Evolutionary conservation across 768 basidiomycete genomes (phyloP), one percentile per base, ranked within the genome.

Genomic region (Suillus clintonianus): DNA sequence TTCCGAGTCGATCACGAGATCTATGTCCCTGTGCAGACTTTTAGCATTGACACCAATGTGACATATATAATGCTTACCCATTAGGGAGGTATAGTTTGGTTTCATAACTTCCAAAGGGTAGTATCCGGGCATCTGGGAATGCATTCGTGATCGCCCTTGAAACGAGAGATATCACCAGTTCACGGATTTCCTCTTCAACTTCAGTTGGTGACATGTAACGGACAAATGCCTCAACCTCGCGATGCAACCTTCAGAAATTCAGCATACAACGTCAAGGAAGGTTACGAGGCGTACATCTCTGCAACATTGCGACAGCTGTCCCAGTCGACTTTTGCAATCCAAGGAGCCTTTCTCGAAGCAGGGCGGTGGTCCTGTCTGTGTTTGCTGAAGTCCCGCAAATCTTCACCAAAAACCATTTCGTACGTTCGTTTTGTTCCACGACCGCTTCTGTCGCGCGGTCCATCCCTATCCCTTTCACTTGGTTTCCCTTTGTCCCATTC

Each of bases 1-100:
- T 5, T 86, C 77, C 0, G 90, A 95, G n/a, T 92, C 72, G 66
- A 98, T 85, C 61, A 99, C 96, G 10, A 98, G 82, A 72, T 99
- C 97, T 69, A 99, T 97, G 74, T 99, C 97, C 32, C 97, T 97
- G 74, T 37, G 39, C 43, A 54, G 27, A 55, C 62, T 57, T 63
- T 70, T 56, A 75, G 70, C 43, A 67, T 42, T 36, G 65, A 63
- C 43, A 22, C 54, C 11, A 22, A 39, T 58, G 53, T 15, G 45
- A 55, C 19, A 63, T 36, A n/a, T 8, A 5, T 32, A 22, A 54
- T 7, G 78, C 91, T 71, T 75, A 97, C 96, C 96, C 96, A 59
- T 86, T 80, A 4, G 97, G 97, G 24, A 99, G 83, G 74, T 99
- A 99, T 15, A 99, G 80, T 70, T 94, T 94, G 7, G 97, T 99